phyloP scores from a whole-genome alignment of 2,329 filamentous ascomycete genomes.

The Aspergillus phoenicis region DNA sequence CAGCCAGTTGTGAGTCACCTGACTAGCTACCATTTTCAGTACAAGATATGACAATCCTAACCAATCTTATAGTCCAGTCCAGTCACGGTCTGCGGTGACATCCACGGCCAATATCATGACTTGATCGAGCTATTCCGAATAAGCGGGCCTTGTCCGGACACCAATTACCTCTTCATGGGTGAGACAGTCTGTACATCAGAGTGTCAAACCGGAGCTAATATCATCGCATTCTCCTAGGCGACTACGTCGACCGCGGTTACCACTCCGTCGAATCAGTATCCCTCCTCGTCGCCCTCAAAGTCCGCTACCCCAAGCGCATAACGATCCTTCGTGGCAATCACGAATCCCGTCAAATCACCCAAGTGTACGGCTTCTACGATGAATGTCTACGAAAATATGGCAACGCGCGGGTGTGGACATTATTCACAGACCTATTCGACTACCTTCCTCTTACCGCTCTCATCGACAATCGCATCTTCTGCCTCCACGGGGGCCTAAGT shows the following conservation, averaged over 20 bases:
- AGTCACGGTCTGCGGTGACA: conserved; percentile 97
- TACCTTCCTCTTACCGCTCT: conserved; percentile 95
- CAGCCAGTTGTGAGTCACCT: conserved; percentile 82
- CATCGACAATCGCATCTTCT: conserved; percentile 99
- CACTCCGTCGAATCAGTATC: conserved; percentile 99
- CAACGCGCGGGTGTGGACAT: conserved; percentile 99
- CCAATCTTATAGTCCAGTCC: conserved; percentile 76
- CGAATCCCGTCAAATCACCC: conserved; percentile 97
- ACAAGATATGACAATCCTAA: too few relatives aligned
- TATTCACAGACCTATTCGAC: conserved; percentile 97
- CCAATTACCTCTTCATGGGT: conserved; percentile 99
- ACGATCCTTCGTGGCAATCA: conserved; percentile 98
- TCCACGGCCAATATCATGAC: conserved; percentile 98
- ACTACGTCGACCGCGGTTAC: conserved; percentile 98
- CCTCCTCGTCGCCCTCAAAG: conserved; percentile 93
- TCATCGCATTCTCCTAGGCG: conserved; percentile 59
- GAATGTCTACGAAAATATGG: conserved; percentile 98
- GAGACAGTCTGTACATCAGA: conserved; percentile 34
- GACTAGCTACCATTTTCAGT: conserved; percentile 22
- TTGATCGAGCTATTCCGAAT: conserved; percentile 99
- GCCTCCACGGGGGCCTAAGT: conserved; percentile 92
- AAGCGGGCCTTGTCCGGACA: conserved; percentile 95
- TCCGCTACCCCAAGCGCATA: conserved; percentile 95
- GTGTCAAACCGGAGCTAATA: conserved; percentile 2
- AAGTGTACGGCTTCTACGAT: conserved; percentile 99